Percentiles rank a stretch among this genome's conserved stretches.
These are phyloP conservation scores for Heterobasidion occidentale DNA, from an alignment of 1,284 basidiomycete species.

Conservation along the genomic window DNA sequence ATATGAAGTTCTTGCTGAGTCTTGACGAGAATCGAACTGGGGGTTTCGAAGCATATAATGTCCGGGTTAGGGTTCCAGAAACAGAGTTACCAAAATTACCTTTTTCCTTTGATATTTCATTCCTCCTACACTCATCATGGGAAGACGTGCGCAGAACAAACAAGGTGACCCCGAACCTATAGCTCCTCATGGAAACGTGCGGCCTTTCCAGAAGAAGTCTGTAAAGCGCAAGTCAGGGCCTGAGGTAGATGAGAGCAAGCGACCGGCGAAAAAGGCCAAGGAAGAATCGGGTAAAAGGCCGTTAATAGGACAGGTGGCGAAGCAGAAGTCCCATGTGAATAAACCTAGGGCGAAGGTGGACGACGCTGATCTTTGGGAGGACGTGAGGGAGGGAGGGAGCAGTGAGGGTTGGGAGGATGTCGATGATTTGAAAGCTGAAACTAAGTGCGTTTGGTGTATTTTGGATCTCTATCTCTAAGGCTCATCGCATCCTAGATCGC, in stretches of 20 bases:
- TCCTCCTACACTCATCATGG: constrained; percentile 44
- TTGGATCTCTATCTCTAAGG: background rate
- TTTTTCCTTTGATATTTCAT: too few species aligned
- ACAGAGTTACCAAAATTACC: too few species aligned
- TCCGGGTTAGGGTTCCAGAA: too few species aligned
- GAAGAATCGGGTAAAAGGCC: constrained; percentile 23
- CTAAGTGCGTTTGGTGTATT: constrained; percentile 30
- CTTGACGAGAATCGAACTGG: background rate
- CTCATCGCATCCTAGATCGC: constrained; percentile 25
- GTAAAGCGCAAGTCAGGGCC: constrained; percentile 67
- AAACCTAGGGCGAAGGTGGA: constrained; percentile 14
- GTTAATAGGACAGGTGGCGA: constrained; percentile 12
- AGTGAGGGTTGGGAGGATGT: constrained; percentile 57
- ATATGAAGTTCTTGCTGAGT: background rate
- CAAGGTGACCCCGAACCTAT: constrained; percentile 73
- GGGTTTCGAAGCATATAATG: too few species aligned
- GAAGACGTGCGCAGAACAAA: constrained; percentile 87
- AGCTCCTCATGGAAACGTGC: constrained; percentile 23
- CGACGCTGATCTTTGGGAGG: constrained; percentile 15
- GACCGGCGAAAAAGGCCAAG: constrained; percentile 53
- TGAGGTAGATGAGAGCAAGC: constrained; percentile 36
- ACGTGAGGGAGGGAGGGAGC: constrained; percentile 22
- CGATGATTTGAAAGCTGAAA: constrained; percentile 31
- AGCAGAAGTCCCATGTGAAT: constrained; percentile 13
- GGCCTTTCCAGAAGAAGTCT: constrained; percentile 44